phyloP scores from a whole-genome alignment of 495 filamentous ascomycete genomes.

The Aspergillus homomorphus region DNA sequence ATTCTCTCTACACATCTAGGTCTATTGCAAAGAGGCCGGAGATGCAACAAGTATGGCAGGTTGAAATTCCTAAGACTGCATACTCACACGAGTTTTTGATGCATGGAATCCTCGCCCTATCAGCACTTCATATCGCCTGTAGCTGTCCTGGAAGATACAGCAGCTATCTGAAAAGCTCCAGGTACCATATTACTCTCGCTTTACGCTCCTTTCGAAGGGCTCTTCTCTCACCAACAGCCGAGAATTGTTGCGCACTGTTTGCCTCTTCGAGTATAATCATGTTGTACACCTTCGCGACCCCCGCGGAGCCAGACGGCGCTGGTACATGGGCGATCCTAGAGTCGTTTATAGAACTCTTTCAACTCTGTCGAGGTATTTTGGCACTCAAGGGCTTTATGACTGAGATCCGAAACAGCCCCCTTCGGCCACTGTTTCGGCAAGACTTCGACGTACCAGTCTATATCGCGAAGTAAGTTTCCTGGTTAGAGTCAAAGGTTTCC shows the following conservation, averaged over 20 bases:
- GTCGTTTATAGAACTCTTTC: neutral
- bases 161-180: conserved; percentile 1
- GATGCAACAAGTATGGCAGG: conserved; percentile 32
- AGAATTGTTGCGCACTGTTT: conserved; percentile 11
- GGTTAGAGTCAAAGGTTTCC: no score
- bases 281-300: conserved; percentile 9
- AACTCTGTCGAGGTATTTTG: neutral
- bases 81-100: conserved; percentile 43
- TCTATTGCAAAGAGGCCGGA: neutral
- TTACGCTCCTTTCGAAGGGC: conserved; percentile 1
- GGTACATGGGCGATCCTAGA: neutral
- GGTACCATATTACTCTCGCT: conserved; percentile 6
- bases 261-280: conserved; percentile 9
- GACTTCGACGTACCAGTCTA: neutral
- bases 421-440: neutral
- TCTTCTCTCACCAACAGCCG: neutral
- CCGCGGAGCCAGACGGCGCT: conserved; percentile 1
- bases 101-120: conserved; percentile 45
- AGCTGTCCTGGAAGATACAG: conserved; percentile 1
- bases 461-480: neutral
- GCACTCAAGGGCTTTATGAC: neutral
- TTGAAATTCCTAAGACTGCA: conserved; percentile 35
- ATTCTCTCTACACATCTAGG: conserved; percentile 4
- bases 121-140: conserved; percentile 41
- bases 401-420: neutral